Evolutionary conservation across 345 rosid species (phyloP).

Genomic region (Cardamine resedifolia): DNA sequence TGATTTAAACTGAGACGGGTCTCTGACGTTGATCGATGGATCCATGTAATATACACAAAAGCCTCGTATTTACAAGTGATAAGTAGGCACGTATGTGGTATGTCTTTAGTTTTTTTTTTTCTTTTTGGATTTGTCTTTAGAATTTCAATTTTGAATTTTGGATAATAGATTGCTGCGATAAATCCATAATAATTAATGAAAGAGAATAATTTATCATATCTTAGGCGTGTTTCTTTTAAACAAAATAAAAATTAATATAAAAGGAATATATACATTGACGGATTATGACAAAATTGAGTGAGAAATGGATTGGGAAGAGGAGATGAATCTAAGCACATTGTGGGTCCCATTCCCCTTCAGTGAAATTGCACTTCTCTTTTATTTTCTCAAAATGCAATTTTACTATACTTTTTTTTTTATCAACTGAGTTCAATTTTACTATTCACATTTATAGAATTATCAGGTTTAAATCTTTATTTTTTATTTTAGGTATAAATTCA

Average conservation of each 20-base stretch:
- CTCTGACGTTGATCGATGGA: conserved; percentile 21
- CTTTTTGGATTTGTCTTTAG: neutral
- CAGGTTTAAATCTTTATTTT: too few relatives aligned
- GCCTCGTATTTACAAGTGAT: conserved; percentile 10
- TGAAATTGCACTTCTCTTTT: conserved; percentile 5
- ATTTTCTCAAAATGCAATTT: neutral
- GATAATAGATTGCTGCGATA: conserved; percentile 13
- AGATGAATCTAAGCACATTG: conserved; percentile 35
- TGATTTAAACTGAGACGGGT: conserved; percentile 1
- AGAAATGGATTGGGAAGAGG: conserved; percentile 38
- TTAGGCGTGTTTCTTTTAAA: neutral
- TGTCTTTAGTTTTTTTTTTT: neutral
- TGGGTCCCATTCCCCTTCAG: conserved; percentile 21
- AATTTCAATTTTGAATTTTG: neutral
- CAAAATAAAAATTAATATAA: neutral
- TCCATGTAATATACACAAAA: conserved; percentile 15
- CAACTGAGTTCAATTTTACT: too few relatives aligned
- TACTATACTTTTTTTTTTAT: too few relatives aligned
- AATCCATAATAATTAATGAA: neutral
- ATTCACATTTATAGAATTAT: too few relatives aligned
- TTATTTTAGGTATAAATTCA: too few relatives aligned
- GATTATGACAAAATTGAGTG: conserved; percentile 25
- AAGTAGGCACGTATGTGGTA: neutral
- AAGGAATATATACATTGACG: neutral
- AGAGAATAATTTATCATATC: conserved; percentile 16